Base-by-base conservation (phyloP, 2,329 filamentous ascomycete genomes). In the Verticillium isaacii region DNA sequence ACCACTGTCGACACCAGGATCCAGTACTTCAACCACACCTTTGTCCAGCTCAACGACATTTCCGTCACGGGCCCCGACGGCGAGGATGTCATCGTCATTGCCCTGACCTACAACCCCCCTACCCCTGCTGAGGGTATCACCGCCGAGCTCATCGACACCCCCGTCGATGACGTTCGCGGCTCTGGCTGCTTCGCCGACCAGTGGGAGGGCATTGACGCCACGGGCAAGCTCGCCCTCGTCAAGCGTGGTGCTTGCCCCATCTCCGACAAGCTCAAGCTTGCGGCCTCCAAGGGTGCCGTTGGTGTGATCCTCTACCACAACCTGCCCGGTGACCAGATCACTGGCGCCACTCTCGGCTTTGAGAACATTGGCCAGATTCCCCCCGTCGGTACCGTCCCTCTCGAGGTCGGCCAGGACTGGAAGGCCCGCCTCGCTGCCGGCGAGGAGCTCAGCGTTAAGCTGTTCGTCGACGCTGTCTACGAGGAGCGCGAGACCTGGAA, bases 261-360 rank as follows among this genome's bases (percentile, higher is more conserved):
- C 41, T 64, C 73, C 0, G 74, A 78, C 45, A 82, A 82, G 68
- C 71, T 80, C 36, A 76, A 74, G 67, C 70, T 80, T 5, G 79
- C 79, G 32, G 77, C 72, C 68, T 69, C 73, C 9, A 70, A 75
- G 11, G 79, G 78, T 52, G 80, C 78, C 2, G 50, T 75, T 2
- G 78, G 72, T 50, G 78, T 82, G 0, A 72, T 90, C 34, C 78
- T 90, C 58, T 89, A 87, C 71, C 85, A 90, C 78, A 86, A 89
- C 64, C 77, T 74, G 2, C 74, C 80, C 0, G 85, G 83, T 1
- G 65, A 69, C 11, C 59, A 64, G n/a, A 70, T 76, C 3, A 71
- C 79, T 1, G 73, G 76, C 29, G 86, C 84, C 8, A 88, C 85
- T 0, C 77, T 89, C 2, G 79, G 81, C 19, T 75, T 75, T 0